Percentiles rank a stretch among this genome's conserved stretches.
Conservation (phyloP, 176 grass and related monocot genomes). For the Leersia perrieri region DNA sequence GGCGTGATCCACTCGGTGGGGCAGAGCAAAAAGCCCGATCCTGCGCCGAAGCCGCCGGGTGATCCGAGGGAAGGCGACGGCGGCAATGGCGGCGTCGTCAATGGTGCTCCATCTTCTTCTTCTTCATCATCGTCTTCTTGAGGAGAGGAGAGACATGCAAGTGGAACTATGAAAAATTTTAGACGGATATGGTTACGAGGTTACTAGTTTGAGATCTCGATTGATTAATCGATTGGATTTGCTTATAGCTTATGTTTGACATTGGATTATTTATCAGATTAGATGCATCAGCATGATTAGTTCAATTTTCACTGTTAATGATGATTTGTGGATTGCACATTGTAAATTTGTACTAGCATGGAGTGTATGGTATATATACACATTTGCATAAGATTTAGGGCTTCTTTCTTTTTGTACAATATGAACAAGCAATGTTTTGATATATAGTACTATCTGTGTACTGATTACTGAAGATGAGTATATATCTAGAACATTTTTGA, state of each 20-base stretch:
- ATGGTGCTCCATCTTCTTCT: neutral
- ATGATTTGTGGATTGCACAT: too few species aligned
- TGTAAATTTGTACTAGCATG: neutral
- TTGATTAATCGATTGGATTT: neutral
- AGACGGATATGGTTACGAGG: too few species aligned
- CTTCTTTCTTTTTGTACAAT: too few species aligned
- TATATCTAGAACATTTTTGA: too few species aligned
- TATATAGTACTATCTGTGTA: too few species aligned
- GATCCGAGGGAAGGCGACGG: neutral
- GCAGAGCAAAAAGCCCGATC: neutral
- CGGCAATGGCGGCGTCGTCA: conserved; percentile 1
- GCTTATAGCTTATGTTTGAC: neutral
- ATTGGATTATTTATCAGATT: neutral
- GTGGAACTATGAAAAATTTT: neutral
- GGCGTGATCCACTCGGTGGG: neutral
- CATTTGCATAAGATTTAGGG: neutral
- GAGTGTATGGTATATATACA: neutral
- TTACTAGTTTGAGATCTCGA: neutral
- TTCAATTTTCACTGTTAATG: too few species aligned
- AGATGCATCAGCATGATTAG: too few species aligned
- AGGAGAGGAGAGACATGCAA: too few species aligned
- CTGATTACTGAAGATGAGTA: too few species aligned
- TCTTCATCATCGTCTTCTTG: neutral
- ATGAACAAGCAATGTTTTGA: too few species aligned
- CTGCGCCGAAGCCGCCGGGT: neutral